Base-by-base conservation (phyloP, 1,139 yeast species). In the Yamadazyma conglobata region DNA sequence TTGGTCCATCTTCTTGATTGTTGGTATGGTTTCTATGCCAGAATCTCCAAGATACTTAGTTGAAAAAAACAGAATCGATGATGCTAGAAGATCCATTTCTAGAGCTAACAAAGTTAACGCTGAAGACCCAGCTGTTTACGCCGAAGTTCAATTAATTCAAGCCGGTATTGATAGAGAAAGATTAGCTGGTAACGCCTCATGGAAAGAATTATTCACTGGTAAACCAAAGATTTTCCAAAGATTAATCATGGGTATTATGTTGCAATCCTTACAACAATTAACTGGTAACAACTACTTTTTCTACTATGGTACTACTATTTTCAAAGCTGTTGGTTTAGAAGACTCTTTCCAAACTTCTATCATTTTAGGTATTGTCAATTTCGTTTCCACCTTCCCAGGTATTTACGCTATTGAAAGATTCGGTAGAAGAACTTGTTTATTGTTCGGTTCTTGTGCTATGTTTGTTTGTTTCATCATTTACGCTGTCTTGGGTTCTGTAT, bases 221-320 rank as follows among this genome's bases (percentile, higher is more conserved):
- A 71, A 76, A 55, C 87, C 86, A 48, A 73, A 70, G 58, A 71
- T 79, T 43, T 65, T 80, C 46, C 72, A 70, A 61, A 72, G 94
- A 64, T 70, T 81, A 14, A 21, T 77, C 15, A 65, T 77, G 51
- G 93, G 93, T 53, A 59, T 79, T 38, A 52, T 77, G 58, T 57
- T 82, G 43, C 91, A 83, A 61, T 35, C 39, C 12, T 35, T 38
- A 20, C 42, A 60, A 42, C 93, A 83, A 60, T 70, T 83, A 44
- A 77, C 87, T 35, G 94, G 93, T 70, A 73, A 77, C 56, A 83
- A 83, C 64, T 83, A 81, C 58, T 81, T 84, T 65, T 82, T 83
- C 70, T 83, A 82, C 67, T 83, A 82, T 47, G 88, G 88, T 52
- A 82, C 91, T 33, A 74, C 84, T 33, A 73, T 83, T 46, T 83